Base-by-base conservation (phyloP, 78 protist genomes). In the Emiliania huxleyi region DNA sequence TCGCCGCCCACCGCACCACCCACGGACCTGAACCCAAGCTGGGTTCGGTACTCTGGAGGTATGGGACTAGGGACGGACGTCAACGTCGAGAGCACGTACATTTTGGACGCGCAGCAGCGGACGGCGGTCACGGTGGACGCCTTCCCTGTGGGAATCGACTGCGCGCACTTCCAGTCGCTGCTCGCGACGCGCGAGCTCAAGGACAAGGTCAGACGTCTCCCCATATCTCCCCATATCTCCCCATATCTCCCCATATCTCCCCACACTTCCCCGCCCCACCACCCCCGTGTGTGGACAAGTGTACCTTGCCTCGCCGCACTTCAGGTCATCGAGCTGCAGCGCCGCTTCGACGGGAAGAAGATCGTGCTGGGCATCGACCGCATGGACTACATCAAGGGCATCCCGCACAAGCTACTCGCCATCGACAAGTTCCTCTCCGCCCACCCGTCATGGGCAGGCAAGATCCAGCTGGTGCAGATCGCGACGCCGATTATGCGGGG, bases 361-460 rank as follows among this genome's bases (percentile, higher is more conserved):
- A 26, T 79, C 23, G 21, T 97, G 26, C 84, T 96, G 73, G 98
- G 98, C 15, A 93, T 96, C n/a, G 98, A 97, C 90, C 69, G 97
- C 45, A 89, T 97, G 25, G 98, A 97, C 73, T 95, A 96, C 91
- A 96, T 96, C 93, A 97, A 97, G 92, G 98, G 91, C 45, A 40
- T 97, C 48, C 97, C 97, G 23, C 97, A 94, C 43, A 97, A 96
- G 71, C 93, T 97, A 5, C 90, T 71, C 46, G 98, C 98, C 22
- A 93, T 93, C 42, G 95, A 97, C 49, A 33, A 45, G 40, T 42
- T 97, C 37, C 93, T 97, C 69, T 84, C 93, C 91, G 94, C 49
- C 33, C 87, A 96, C 85, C 97, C 52, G 19, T 90, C 90, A 81
- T 23, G 71, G 75, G 15, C 6, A 42, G 92, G 40, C 33, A 84